phyloP scores from a whole-genome alignment of 176 grass and related monocot genomes.

The Miscanthus lutarioriparius region DNA sequence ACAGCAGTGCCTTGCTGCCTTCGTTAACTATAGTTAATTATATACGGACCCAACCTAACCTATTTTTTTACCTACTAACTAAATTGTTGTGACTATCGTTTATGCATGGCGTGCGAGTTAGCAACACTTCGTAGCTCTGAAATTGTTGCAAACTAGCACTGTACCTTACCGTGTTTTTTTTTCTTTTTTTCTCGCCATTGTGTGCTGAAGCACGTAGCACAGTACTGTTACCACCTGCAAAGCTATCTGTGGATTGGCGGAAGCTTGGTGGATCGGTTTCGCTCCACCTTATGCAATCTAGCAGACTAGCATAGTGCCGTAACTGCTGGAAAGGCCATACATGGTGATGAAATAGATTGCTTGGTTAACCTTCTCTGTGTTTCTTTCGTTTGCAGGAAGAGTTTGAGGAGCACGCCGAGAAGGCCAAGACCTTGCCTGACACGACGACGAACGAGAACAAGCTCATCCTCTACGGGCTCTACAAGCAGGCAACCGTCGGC shows the following conservation, averaged over 20 bases:
- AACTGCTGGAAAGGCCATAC: background rate
- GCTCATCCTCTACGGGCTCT: constrained; percentile 72
- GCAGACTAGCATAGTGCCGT: background rate
- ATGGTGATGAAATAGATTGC: background rate
- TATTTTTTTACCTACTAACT: too few species aligned
- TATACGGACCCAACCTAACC: too few species aligned
- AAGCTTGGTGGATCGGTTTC: background rate
- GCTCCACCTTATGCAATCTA: background rate
- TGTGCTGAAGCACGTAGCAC: too few species aligned
- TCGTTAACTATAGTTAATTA: background rate
- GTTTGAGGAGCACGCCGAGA: constrained; percentile 68
- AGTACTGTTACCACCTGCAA: background rate
- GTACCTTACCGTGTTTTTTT: background rate
- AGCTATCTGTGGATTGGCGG: background rate
- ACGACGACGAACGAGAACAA: constrained; percentile 53
- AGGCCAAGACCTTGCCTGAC: constrained; percentile 70
- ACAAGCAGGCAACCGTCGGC: constrained; percentile 70
- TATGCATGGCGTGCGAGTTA: background rate
- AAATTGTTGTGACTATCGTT: too few species aligned
- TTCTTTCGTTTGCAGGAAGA: constrained; percentile 55
- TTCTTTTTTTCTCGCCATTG: too few species aligned
- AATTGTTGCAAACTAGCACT: background rate
- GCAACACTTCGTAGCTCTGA: background rate
- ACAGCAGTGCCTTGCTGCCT: background rate
- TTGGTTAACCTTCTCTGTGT: background rate